A percentile compares a stretch with the other conserved stretches of the same genome.
These are phyloP conservation scores for Alternaria infectoria DNA, from an alignment of 2,329 filamentous ascomycete species.

Conservation along the genomic window DNA sequence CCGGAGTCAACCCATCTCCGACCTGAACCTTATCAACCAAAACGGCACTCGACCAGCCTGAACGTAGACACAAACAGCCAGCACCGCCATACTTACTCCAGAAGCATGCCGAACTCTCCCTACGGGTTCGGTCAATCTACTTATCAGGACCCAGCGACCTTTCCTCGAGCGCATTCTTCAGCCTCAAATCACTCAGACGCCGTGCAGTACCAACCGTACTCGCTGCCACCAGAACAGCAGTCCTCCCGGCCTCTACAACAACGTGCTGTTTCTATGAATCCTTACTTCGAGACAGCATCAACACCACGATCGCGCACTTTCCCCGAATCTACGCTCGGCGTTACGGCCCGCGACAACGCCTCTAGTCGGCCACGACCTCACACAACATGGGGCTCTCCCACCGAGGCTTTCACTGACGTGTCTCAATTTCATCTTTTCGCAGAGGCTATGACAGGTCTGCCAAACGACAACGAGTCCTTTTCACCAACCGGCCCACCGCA, in stretches of 20 bases:
- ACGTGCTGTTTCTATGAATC: conserved; percentile 23
- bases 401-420: conserved; percentile 43
- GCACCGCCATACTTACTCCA: conserved; percentile 32
- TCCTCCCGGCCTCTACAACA: conserved; percentile 7
- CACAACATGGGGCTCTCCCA: conserved; percentile 41
- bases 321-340: conserved; percentile 27
- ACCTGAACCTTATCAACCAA: conserved; percentile 24
- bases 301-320: conserved; percentile 37
- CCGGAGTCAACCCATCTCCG: conserved; percentile 30
- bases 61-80: conserved; percentile 28
- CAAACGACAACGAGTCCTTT: conserved; percentile 36
- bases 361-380: conserved; percentile 37
- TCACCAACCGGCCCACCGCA: conserved; percentile 41
- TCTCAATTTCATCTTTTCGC: conserved; percentile 49
- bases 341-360: conserved; percentile 25
- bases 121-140: conserved; percentile 21
- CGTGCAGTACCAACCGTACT: conserved; percentile 24
- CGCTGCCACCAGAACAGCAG: conserved; percentile 3
- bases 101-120: conserved; percentile 46
- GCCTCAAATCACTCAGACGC: conserved; percentile 22
- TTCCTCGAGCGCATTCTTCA: conserved; percentile 33
- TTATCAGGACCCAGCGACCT: conserved; percentile 12
- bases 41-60: conserved; percentile 24
- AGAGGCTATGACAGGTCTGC: conserved; percentile 47
- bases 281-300: conserved; percentile 26